A percentile compares a stretch with the other conserved stretches of the same genome.
These are phyloP conservation scores for Tolypocladium paradoxum DNA, from an alignment of 2,329 filamentous ascomycete species.

Conservation along the genomic window DNA sequence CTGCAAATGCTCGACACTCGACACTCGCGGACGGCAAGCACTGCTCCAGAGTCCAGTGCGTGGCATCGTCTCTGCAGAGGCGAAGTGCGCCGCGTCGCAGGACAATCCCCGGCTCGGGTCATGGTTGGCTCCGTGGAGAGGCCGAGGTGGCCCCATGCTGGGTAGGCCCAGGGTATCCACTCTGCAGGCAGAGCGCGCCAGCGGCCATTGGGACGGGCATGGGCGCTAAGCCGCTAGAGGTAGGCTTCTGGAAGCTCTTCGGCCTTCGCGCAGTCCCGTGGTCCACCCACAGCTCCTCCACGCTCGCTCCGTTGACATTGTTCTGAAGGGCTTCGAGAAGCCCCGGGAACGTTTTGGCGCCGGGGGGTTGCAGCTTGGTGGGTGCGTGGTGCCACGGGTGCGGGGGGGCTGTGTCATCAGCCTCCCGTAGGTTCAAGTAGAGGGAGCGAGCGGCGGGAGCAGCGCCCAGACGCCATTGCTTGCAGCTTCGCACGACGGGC, in stretches of 20 bases:
- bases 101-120: not conserved
- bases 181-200: slow-evolving; percentile 8
- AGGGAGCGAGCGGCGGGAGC: not conserved
- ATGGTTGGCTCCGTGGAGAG: slow-evolving; percentile 17
- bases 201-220: slow-evolving; percentile 4
- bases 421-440: not conserved
- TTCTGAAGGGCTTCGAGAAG: not conserved
- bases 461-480: no score
- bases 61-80: not conserved
- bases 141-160: slow-evolving; percentile 8
- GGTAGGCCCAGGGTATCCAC: not conserved
- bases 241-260: slow-evolving; percentile 26
- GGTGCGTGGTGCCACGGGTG: not conserved
- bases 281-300: slow-evolving; percentile 1
- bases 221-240: slow-evolving; percentile 16
- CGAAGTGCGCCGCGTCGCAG: not conserved
- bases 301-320: not conserved
- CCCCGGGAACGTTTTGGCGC: not conserved
- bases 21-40: no score
- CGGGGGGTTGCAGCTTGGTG: not conserved
- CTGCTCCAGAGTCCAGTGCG: no score
- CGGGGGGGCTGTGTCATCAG: not conserved
- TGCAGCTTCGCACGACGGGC: not conserved
- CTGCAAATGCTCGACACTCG: not conserved
- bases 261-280: not conserved